A percentile compares a stretch with the other conserved stretches of the same genome.
Conservation (phyloP, 2,329 filamentous ascomycete species). For the Nannizziopsis arthrosporioides region DNA sequence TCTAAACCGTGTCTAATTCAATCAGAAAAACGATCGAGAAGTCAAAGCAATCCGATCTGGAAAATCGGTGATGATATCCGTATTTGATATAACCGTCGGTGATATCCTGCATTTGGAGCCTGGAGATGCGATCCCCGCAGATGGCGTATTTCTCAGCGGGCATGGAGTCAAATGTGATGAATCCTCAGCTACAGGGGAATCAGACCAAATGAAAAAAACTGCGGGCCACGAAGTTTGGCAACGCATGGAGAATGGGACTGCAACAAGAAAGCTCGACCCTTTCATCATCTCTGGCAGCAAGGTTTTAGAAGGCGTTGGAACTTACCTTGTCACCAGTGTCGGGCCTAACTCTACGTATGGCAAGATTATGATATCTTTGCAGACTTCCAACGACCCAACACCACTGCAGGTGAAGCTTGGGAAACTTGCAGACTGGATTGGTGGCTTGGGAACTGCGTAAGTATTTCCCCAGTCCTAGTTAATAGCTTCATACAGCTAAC, state of each 20-base stretch:
- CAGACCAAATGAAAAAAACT: slow-evolving; percentile 58
- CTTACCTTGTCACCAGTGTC: slow-evolving; percentile 61
- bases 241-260: slow-evolving; percentile 42
- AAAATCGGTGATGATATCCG: slow-evolving; percentile 50
- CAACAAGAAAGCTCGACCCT: slow-evolving; percentile 48
- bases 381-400: slow-evolving; percentile 62
- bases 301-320: slow-evolving; percentile 66
- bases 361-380: slow-evolving; percentile 61
- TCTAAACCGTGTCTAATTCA: slow-evolving; percentile 6
- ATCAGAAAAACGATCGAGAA: slow-evolving; percentile 50
- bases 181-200: slow-evolving; percentile 62
- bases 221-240: slow-evolving; percentile 48
- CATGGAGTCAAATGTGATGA: slow-evolving; percentile 61
- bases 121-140: slow-evolving; percentile 58
- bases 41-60: slow-evolving; percentile 58
- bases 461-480: slow-evolving; percentile 6
- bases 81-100: slow-evolving; percentile 57
- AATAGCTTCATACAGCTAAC: slow-evolving; percentile 11
- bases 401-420: slow-evolving; percentile 67
- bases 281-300: slow-evolving; percentile 73
- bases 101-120: slow-evolving; percentile 59
- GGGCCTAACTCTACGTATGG: slow-evolving; percentile 64
- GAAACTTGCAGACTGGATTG: slow-evolving; percentile 63
- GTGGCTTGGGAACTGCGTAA: slow-evolving; percentile 58
- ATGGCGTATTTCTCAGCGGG: slow-evolving; percentile 57